Evolutionary conservation across 179 eudicot species (phyloP), one percentile per base, ranked within the genome.

Genomic region (Heliamphora pulchella): DNA sequence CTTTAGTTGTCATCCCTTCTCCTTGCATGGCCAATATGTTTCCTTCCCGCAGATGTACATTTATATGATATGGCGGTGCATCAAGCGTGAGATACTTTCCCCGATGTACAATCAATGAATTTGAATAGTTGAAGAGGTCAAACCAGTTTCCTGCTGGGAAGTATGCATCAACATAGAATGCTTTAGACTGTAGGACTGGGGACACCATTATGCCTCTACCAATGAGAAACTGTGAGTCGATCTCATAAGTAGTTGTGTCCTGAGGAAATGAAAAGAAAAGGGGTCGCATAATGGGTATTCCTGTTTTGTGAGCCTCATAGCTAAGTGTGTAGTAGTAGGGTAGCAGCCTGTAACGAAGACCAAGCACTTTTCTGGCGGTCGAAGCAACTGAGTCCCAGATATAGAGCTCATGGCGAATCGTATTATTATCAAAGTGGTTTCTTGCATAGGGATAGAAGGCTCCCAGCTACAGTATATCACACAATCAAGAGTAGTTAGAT

Each of bases 361-460:
- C 98, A 11, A 94, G 82, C 66, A 85, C 97, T 79, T 89, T 91
- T 84, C 85, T 85, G 20, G 92, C 93, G 43, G 94, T 66, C 47
- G 84, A 81, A 47, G 97, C 91, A 9, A 94, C 98, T 15, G 95
- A 89, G 65, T 91, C 84, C 98, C 98, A 94, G 50, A 83, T 1
- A 70, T 89, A 94, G 73, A 94, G 97, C 86, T 94, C 98, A 74
- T 92, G 97, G 51, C 71, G 84, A 53, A 7, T 81, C 3, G 85
- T 78, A 5, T 8, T 62, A 3, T 67, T 84, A 9, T 31, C 81
- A 0, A 91, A 83, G 86, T 94, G 98, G 82, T 91, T 91, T 80
- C 97, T 87, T 0, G 95, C 80, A 83, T 92, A 94, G 46, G 98
- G 98, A 84, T 94, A 94, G 79, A 94, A 94, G 39, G 98, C 98